A percentile compares a stretch with the other conserved stretches of the same genome.
Conservation (phyloP, 345 rosid species). For the Ceriops tagal region DNA sequence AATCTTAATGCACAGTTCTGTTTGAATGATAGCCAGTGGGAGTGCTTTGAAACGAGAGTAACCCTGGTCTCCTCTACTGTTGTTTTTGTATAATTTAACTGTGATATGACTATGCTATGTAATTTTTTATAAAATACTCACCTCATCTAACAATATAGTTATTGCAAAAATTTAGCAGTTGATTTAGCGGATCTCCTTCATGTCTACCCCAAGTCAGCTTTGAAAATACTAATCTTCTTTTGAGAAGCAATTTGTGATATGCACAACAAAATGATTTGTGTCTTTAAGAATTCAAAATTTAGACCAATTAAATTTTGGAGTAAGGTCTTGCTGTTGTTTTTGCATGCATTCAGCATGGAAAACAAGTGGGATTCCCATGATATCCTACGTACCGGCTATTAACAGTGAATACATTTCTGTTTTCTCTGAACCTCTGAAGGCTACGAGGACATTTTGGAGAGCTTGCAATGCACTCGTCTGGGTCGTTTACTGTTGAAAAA, state of each 20-base stretch:
- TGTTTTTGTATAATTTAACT: not conserved
- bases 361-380: not conserved
- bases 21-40: not conserved
- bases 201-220: not conserved
- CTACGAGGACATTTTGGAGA: conserved; percentile 78
- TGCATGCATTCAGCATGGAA: too few species aligned
- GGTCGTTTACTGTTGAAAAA: conserved; percentile 84
- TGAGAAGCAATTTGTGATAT: not conserved
- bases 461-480: conserved; percentile 61
- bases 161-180: too few species aligned
- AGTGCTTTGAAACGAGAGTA: not conserved
- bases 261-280: too few species aligned
- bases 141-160: too few species aligned
- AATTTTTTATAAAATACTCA: too few species aligned
- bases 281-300: not conserved
- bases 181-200: too few species aligned
- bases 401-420: not conserved
- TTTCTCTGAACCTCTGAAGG: conserved; percentile 35
- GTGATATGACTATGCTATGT: not conserved
- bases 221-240: not conserved
- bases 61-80: not conserved
- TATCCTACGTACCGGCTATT: not conserved
- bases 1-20: not conserved
- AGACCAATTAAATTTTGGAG: not conserved
- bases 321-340: not conserved